A percentile compares a stretch with the other conserved stretches of the same genome.
These are phyloP conservation scores for Diplogelasinospora grovesii DNA, from an alignment of 495 filamentous ascomycete species.

Conservation along the genomic window DNA sequence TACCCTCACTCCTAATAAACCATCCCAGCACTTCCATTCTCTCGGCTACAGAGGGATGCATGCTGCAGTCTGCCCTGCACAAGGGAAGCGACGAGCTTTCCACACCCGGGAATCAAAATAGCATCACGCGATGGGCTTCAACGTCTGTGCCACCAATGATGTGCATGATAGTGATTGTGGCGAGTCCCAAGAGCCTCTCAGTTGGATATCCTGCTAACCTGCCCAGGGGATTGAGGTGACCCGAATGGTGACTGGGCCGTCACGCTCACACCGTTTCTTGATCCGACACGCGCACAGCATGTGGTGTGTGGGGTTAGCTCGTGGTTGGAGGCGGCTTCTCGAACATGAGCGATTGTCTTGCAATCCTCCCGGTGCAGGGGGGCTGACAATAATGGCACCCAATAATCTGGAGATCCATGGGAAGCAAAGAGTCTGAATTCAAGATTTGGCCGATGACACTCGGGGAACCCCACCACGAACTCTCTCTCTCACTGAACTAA, in stretches of 20 bases:
- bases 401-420: conserved; percentile 16
- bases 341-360: conserved; percentile 11
- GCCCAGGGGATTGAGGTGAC: conserved; percentile 4
- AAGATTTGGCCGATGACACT: no score
- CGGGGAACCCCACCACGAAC: no score
- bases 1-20: no score
- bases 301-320: conserved; percentile 3
- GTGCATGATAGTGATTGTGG: conserved; percentile 4
- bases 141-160: background rate
- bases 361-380: conserved; percentile 13
- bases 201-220: conserved; percentile 3
- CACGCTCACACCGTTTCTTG: conserved; percentile 8
- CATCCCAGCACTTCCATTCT: no score
- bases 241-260: background rate
- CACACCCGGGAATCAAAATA: no score
- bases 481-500: no score
- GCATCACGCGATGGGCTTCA: background rate
- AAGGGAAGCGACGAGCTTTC: no score
- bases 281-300: conserved; percentile 1
- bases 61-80: no score
- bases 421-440: no score
- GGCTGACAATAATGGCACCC: conserved; percentile 19
- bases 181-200: conserved; percentile 5
- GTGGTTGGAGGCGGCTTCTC: conserved; percentile 12
- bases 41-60: no score